Conservation (phyloP, 495 filamentous ascomycete species). For the Emericellopsis terricola region DNA sequence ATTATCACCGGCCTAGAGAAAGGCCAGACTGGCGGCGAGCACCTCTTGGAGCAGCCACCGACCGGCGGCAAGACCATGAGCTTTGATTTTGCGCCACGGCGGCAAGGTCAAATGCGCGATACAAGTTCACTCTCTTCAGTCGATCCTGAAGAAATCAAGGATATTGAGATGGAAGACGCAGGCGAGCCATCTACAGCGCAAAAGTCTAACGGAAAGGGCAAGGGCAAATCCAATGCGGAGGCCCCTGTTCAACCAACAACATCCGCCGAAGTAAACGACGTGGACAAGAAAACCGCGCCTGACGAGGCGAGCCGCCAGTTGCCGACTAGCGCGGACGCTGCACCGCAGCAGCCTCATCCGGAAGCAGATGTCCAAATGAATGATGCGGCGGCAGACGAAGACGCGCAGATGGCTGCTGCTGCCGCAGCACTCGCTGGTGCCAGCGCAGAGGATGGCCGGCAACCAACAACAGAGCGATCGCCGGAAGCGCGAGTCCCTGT, state of each 20-base stretch:
- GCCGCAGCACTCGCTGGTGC: too few species aligned
- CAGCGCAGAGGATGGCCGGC: too few species aligned
- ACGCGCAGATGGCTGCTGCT: too few species aligned
- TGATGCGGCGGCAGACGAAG: conserved; percentile 17
- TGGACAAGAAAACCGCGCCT: too few species aligned
- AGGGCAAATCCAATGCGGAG: too few species aligned
- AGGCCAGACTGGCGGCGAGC: conserved; percentile 45
- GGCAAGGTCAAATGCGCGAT: conserved; percentile 25
- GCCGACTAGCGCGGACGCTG: too few species aligned
- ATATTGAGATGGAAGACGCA: conserved; percentile 3
- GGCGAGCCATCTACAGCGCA: conserved; percentile 13
- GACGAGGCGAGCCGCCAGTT: too few species aligned
- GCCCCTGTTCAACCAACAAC: too few species aligned
- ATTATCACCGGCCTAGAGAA: conserved; percentile 52
- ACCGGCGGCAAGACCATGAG: conserved; percentile 41
- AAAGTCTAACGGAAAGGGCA: conserved; percentile 13
- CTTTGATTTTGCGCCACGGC: conserved; percentile 45
- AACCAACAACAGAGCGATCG: too few species aligned
- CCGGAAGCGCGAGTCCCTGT: too few species aligned
- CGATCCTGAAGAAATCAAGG: conserved; percentile 5
- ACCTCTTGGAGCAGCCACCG: conserved; percentile 19
- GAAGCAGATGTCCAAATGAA: too few species aligned
- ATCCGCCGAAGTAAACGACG: conserved; percentile 13
- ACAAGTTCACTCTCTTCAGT: conserved; percentile 28
- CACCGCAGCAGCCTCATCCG: too few species aligned